These are phyloP conservation scores for Fusarium tjaetaba DNA, from an alignment of 2,329 filamentous ascomycete species.

Conservation along the genomic window DNA sequence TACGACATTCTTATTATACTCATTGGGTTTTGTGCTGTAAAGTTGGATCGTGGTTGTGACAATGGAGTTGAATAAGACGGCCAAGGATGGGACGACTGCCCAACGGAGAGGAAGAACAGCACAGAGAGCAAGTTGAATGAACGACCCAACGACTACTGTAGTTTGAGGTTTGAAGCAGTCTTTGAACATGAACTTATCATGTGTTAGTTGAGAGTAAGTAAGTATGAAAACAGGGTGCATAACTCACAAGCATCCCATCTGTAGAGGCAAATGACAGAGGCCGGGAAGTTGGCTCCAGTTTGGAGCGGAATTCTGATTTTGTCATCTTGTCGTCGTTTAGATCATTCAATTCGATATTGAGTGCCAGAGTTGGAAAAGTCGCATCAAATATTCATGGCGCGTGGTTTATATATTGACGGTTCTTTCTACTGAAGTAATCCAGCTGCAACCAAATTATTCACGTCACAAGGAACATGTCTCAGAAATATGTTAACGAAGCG, in stretches of 20 bases:
- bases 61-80: conserved; percentile 46
- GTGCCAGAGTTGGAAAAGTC: neutral
- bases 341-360: neutral
- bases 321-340: conserved; percentile 7
- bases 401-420: neutral
- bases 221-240: neutral
- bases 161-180: conserved; percentile 49
- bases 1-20: conserved; percentile 42
- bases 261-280: conserved; percentile 30
- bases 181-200: conserved; percentile 43
- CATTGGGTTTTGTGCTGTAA: conserved; percentile 28
- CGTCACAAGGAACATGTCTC: neutral
- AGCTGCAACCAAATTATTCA: neutral
- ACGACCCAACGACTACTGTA: conserved; percentile 48
- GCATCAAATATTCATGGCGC: neutral
- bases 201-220: neutral
- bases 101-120: conserved; percentile 48
- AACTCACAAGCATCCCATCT: conserved; percentile 34
- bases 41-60: conserved; percentile 45
- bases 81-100: conserved; percentile 47
- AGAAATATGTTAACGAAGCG: neutral
- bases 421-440: neutral
- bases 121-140: conserved; percentile 48
- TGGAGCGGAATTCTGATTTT: conserved; percentile 38
- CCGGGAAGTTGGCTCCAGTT: conserved; percentile 35